Percentiles rank a stretch among this genome's conserved stretches.
Evolutionary conservation across 2,329 filamentous ascomycete species (phyloP).

Genomic region (Pyrenophora seminiperda): DNA sequence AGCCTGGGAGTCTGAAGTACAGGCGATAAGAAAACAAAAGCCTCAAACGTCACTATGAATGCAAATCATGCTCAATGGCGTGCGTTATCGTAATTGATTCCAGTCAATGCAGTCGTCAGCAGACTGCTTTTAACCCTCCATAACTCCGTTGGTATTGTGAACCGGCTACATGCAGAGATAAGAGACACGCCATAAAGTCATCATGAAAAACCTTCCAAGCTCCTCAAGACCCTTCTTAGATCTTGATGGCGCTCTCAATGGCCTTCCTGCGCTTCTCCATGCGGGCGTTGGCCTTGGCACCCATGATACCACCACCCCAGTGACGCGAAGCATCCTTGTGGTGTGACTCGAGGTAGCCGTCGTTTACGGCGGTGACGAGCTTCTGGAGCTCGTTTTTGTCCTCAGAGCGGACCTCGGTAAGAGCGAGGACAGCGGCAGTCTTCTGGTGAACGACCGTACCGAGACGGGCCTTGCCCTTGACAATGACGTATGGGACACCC

Average conservation of each 20-base stretch:
- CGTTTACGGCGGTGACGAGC: slow-evolving; percentile 95
- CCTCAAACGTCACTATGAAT: slow-evolving; percentile 21
- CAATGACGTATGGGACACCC: slow-evolving; percentile 95
- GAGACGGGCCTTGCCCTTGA: slow-evolving; percentile 99
- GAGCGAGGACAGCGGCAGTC: slow-evolving; percentile 93
- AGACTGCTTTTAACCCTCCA: slow-evolving; percentile 48
- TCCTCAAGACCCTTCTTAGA: slow-evolving; percentile 64
- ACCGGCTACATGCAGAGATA: slow-evolving; percentile 49
- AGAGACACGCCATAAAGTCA: slow-evolving; percentile 48
- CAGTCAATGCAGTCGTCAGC: slow-evolving; percentile 42
- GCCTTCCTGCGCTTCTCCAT: slow-evolving; percentile 92
- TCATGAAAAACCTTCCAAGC: slow-evolving; percentile 35
- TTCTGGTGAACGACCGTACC: slow-evolving; percentile 99
- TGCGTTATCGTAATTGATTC: slow-evolving; percentile 44
- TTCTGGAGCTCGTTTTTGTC: slow-evolving; percentile 99
- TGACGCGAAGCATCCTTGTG: slow-evolving; percentile 87
- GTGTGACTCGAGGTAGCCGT: slow-evolving; percentile 89
- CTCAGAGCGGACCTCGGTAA: slow-evolving; percentile 96
- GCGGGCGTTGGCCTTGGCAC: slow-evolving; percentile 83
- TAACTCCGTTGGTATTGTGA: slow-evolving; percentile 48
- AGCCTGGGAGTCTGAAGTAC: not conserved
- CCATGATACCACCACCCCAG: slow-evolving; percentile 99
- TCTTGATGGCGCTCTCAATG: slow-evolving; percentile 93
- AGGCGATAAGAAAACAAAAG: not conserved
- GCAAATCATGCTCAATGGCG: slow-evolving; percentile 33